A percentile compares a stretch with the other conserved stretches of the same genome.
Conservation (phyloP, 2,329 filamentous ascomycete species). For the Ascochyta rabiei region DNA sequence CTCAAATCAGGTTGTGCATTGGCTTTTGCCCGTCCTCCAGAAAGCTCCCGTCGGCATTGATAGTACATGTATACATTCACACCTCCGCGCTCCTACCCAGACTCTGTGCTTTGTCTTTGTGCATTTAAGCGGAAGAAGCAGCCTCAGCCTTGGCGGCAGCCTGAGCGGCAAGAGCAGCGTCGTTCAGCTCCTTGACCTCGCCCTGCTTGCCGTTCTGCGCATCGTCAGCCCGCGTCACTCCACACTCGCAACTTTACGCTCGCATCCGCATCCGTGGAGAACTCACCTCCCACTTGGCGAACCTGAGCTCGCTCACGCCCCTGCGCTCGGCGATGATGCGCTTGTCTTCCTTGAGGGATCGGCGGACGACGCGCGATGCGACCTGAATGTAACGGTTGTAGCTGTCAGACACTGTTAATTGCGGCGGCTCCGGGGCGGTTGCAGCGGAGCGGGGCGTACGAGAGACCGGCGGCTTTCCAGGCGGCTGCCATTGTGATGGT, state of each 20-base stretch:
- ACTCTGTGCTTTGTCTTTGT: conserved; percentile 7
- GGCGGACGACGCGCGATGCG: conserved; percentile 91
- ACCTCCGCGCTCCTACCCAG: conserved; percentile 18
- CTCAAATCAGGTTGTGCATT: conserved; percentile 37
- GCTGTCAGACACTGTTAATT: conserved; percentile 59
- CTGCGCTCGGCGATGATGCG: conserved; percentile 86
- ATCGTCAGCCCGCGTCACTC: conserved; percentile 38
- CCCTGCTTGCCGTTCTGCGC: conserved; percentile 93
- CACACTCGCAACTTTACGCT: too few species aligned
- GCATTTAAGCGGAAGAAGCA: conserved; percentile 33
- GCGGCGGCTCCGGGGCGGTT: conserved; percentile 22
- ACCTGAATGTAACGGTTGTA: conserved; percentile 99
- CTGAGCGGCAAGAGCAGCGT: conserved; percentile 56
- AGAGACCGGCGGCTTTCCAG: conserved; percentile 97
- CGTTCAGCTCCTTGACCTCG: conserved; percentile 74
- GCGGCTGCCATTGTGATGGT: conserved; percentile 86
- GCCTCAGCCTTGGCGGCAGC: conserved; percentile 50
- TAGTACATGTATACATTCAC: conserved; percentile 48
- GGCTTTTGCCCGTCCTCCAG: conserved; percentile 28
- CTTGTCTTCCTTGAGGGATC: conserved; percentile 95
- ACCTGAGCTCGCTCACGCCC: conserved; percentile 86
- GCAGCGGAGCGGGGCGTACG: conserved; percentile 65
- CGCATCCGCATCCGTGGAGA: not conserved
- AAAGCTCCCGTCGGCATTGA: conserved; percentile 31
- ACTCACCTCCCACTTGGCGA: conserved; percentile 95